These are phyloP conservation scores for Alternaria tenuissima DNA, from an alignment of 2,329 filamentous ascomycete species.

Conservation along the genomic window DNA sequence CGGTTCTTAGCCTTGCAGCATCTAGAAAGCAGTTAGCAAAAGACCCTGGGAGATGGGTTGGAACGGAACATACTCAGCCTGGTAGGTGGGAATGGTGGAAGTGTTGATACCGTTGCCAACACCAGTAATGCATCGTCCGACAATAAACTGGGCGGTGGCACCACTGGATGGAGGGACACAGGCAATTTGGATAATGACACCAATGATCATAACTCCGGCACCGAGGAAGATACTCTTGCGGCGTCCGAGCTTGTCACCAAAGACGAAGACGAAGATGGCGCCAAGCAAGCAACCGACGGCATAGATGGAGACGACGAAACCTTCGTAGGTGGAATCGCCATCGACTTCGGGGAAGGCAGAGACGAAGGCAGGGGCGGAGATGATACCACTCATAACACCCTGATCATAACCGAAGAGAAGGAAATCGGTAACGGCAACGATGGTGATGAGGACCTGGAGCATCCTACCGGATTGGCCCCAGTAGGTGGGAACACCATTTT, in stretches of 20 bases:
- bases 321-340: constrained; percentile 50
- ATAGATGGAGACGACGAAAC: constrained; percentile 61
- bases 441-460: constrained; percentile 47
- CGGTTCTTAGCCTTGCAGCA: constrained; percentile 63
- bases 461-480: constrained; percentile 41
- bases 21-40: constrained; percentile 11
- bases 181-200: constrained; percentile 51
- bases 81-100: constrained; percentile 62
- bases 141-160: constrained; percentile 59
- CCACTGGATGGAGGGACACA: constrained; percentile 36
- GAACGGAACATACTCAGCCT: constrained; percentile 54
- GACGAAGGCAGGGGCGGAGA: constrained; percentile 48
- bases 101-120: constrained; percentile 65
- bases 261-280: constrained; percentile 50
- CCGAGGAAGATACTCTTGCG: constrained; percentile 55
- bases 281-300: constrained; percentile 58
- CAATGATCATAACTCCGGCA: constrained; percentile 52
- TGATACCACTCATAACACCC: constrained; percentile 54
- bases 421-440: constrained; percentile 57
- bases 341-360: constrained; percentile 49
- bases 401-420: constrained; percentile 61
- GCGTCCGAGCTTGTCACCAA: constrained; percentile 54
- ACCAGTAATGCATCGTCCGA: constrained; percentile 61
- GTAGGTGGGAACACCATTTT: constrained; percentile 38
- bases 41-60: not conserved